Percentiles rank a stretch among this genome's conserved stretches.
These are phyloP conservation scores for Gossypium australe DNA, from an alignment of 345 rosid genomes.

Conservation along the genomic window DNA sequence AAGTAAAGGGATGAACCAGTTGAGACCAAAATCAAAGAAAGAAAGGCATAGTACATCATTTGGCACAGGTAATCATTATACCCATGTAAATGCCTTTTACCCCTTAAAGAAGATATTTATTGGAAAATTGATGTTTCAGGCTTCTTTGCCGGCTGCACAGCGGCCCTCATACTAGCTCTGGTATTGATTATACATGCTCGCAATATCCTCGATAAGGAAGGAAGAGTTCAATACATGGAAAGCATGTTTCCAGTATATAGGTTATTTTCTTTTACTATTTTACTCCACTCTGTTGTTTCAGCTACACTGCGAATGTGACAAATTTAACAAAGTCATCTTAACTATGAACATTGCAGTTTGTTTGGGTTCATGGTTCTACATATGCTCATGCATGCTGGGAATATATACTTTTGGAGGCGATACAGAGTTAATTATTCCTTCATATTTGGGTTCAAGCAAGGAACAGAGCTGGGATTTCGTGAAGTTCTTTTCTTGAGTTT, in stretches of 20 bases:
- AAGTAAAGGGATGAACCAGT: slow-evolving; percentile 48
- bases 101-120: too few relatives aligned
- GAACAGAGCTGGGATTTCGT: slow-evolving; percentile 39
- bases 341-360: slow-evolving; percentile 26
- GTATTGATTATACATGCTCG: slow-evolving; percentile 20
- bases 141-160: slow-evolving; percentile 48
- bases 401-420: slow-evolving; percentile 41
- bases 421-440: slow-evolving; percentile 41
- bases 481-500: slow-evolving; percentile 43
- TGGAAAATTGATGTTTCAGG: slow-evolving; percentile 19
- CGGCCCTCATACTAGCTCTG: slow-evolving; percentile 45
- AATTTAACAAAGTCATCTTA: neutral
- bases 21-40: slow-evolving; percentile 51
- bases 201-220: neutral
- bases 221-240: slow-evolving; percentile 18
- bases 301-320: too few relatives aligned
- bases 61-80: slow-evolving; percentile 17
- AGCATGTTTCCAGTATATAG: slow-evolving; percentile 54
- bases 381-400: slow-evolving; percentile 34
- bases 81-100: too few relatives aligned
- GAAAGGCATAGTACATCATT: slow-evolving; percentile 56
- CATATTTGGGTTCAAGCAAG: slow-evolving; percentile 50
- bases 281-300: too few relatives aligned
- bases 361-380: slow-evolving; percentile 44
- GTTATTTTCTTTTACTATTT: neutral